phyloP scores from a whole-genome alignment of 2,329 filamentous ascomycete species.

The Chaetomiaceae sp. region DNA sequence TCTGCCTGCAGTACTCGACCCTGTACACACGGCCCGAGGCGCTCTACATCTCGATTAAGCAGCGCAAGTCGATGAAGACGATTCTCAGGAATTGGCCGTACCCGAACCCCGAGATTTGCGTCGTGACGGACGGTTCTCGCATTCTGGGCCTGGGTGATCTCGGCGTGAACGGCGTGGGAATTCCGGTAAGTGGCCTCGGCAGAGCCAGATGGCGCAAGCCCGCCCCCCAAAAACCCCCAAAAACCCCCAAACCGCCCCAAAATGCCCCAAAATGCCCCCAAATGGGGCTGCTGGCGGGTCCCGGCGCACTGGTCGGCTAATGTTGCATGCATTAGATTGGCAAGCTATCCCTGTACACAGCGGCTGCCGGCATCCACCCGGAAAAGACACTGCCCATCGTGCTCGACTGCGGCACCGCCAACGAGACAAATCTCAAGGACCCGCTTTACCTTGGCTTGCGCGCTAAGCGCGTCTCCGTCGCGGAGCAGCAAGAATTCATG shows the following conservation, averaged over 20 bases:
- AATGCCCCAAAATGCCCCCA: no score
- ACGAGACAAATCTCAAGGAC: constrained; percentile 61
- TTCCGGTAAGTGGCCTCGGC: constrained; percentile 60
- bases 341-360: constrained; percentile 92
- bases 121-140: constrained; percentile 92
- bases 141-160: constrained; percentile 91
- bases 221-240: no score
- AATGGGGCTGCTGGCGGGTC: constrained; percentile 2
- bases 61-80: constrained; percentile 81
- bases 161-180: constrained; percentile 95
- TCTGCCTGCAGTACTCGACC: constrained; percentile 92
- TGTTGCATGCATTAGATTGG: constrained; percentile 58
- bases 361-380: constrained; percentile 90
- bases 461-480: constrained; percentile 69
- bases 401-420: constrained; percentile 61
- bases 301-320: constrained; percentile 17
- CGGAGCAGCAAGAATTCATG: constrained; percentile 84
- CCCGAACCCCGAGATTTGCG: constrained; percentile 84
- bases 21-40: constrained; percentile 93
- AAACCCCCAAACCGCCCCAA: no score
- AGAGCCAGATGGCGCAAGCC: constrained; percentile 3
- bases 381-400: constrained; percentile 72
- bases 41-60: constrained; percentile 92
- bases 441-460: constrained; percentile 86
- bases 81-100: constrained; percentile 94